Conservation (phyloP, 2,329 filamentous ascomycete genomes). For the Claviceps spartinae region DNA sequence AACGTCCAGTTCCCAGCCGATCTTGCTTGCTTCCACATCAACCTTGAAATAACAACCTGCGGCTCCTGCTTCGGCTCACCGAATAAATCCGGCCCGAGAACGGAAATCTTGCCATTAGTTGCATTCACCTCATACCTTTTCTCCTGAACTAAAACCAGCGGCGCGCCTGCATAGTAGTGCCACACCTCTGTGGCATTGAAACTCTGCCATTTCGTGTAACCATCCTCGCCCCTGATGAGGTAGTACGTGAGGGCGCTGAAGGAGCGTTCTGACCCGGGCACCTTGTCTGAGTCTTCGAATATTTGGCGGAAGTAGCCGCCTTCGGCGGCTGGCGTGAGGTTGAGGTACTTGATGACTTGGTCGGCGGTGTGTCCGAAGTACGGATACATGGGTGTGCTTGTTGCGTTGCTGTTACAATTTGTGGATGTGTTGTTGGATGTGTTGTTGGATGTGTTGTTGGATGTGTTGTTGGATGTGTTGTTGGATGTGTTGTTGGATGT, state of each 20-base stretch:
- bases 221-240: conserved; percentile 28
- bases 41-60: conserved; percentile 26
- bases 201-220: conserved; percentile 36
- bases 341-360: conserved; percentile 28
- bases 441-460: too few relatives aligned
- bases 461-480: too few relatives aligned
- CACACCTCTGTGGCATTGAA: conserved; percentile 36
- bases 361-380: conserved; percentile 14
- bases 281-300: conserved; percentile 24
- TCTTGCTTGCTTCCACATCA: conserved; percentile 31
- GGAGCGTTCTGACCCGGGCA: conserved; percentile 19
- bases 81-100: conserved; percentile 30
- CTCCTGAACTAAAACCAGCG: conserved; percentile 31
- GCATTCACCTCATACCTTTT: too few relatives aligned
- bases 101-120: too few relatives aligned
- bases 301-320: conserved; percentile 37
- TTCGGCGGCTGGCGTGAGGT: conserved; percentile 29
- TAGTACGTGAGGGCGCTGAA: conserved; percentile 39
- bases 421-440: neutral
- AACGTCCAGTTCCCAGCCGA: conserved; percentile 28
- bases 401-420: neutral
- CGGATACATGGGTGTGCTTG: neutral
- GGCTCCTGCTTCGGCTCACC: conserved; percentile 19
- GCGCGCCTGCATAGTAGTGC: conserved; percentile 41
- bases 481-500: too few relatives aligned